Evolutionary conservation across 1,284 basidiomycete species (phyloP), one percentile per base, ranked within the genome.

Genomic region (Tylopilus sp.): DNA sequence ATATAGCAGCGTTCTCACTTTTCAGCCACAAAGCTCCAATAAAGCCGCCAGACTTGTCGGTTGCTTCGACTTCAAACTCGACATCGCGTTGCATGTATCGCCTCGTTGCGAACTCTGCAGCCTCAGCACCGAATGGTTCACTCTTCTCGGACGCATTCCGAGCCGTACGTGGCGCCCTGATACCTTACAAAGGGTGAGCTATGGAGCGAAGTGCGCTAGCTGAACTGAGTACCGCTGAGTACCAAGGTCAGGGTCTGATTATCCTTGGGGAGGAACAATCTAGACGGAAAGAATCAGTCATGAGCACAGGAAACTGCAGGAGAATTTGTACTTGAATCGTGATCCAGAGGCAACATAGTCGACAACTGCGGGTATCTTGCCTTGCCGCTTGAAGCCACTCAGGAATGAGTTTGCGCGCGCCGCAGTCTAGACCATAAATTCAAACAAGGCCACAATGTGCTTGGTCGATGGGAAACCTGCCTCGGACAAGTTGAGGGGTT

Each of bases 11-110:
- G 65, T 97, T 98, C 55, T 92, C 88, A 2, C 74, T 82, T 65
- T 92, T 92, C 59, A 89, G 57, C 68, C 89, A 97, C 48, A 97
- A 74, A 1, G 86, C 73, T 15, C 96, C 96, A 57, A 99, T 95
- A 72, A 97, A 98, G 7, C 96, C 95, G 34, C 96, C 96, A 15
- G 87, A 87, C 72, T 97, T 97, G 74, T 99, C 96, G 13, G 87
- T 84, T 38, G 82, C 79, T 51, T 96, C 89, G 39, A 97, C 84
- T 57, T 92, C 86, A 53, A 98, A 84, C 69, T 99, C 96, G 13
- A 94, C 87, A 61, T 99, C 97, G 21, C 95, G 83, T 68, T 99
- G 97, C 82, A 97, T 86, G 61, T 88, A 93, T 51, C 79, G 78
- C 41, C 82, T 81, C 11, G 81, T 82, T 4, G 91, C 80, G 59